A percentile compares a stretch with the other conserved stretches of the same genome.
phyloP scores from a whole-genome alignment of 2,329 filamentous ascomycete genomes.

The Venturia pyrina region DNA sequence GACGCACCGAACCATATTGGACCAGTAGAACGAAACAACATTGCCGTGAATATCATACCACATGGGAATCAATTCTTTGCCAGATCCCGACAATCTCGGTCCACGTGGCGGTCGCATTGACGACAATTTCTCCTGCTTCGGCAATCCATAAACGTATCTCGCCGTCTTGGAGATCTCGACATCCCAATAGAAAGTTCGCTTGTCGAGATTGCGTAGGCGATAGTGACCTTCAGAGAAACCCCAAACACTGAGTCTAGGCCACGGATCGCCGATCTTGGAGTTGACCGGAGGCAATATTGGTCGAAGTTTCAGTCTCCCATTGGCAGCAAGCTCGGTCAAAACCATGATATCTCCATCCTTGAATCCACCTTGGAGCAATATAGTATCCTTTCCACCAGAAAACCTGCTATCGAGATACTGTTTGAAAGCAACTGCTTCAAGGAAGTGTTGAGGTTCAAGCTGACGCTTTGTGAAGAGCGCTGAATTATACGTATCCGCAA shows the following conservation, averaged over 20 bases:
- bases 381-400: slow-evolving; percentile 21
- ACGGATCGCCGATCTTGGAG: slow-evolving; percentile 23
- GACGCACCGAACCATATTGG: slow-evolving; percentile 30
- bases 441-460: slow-evolving; percentile 20
- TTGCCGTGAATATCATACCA: slow-evolving; percentile 40
- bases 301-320: slow-evolving; percentile 22
- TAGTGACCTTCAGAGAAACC: slow-evolving; percentile 38
- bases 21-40: slow-evolving; percentile 30
- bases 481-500: slow-evolving; percentile 25
- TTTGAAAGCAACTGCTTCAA: slow-evolving; percentile 33
- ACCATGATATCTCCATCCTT: slow-evolving; percentile 33
- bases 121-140: slow-evolving; percentile 15
- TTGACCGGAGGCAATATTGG: slow-evolving; percentile 9
- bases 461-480: slow-evolving; percentile 2
- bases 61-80: slow-evolving; percentile 22
- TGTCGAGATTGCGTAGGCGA: slow-evolving; percentile 36
- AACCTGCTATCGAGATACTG: slow-evolving; percentile 31
- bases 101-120: background rate
- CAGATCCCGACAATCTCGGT: slow-evolving; percentile 14
- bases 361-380: slow-evolving; percentile 23
- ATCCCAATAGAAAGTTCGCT: slow-evolving; percentile 31
- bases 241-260: slow-evolving; percentile 34
- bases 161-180: slow-evolving; percentile 28
- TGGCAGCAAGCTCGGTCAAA: slow-evolving; percentile 31
- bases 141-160: slow-evolving; percentile 32